Evolutionary conservation across 169 alveolate genomes (phyloP).

Genomic region (Theileria sp.): DNA sequence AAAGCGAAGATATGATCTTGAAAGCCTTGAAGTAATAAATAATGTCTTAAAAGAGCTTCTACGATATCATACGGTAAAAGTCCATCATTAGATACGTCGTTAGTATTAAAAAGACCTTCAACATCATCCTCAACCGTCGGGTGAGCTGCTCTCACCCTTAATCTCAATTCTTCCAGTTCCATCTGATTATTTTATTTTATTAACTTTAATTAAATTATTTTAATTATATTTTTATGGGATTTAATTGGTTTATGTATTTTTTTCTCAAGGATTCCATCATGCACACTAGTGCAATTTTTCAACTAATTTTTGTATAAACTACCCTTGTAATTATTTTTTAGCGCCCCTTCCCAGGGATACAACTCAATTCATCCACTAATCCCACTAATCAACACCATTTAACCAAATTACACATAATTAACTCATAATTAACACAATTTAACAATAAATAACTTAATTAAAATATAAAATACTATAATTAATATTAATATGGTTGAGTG

Average conservation of each 20-base stretch:
- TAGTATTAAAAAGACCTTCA: slow-evolving; percentile 74
- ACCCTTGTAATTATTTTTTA: no score
- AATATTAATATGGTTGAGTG: slow-evolving; percentile 1
- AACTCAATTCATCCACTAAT: no score
- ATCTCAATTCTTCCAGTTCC: slow-evolving; percentile 41
- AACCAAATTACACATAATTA: neutral
- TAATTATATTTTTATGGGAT: neutral
- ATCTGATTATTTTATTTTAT: neutral
- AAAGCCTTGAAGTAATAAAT: slow-evolving; percentile 78
- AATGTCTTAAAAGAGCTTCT: slow-evolving; percentile 80
- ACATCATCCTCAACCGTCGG: slow-evolving; percentile 83
- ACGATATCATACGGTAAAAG: slow-evolving; percentile 73
- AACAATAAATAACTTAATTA: no score
- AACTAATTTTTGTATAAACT: no score
- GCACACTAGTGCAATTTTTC: neutral
- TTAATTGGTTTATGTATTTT: neutral
- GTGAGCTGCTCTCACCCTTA: slow-evolving; percentile 47
- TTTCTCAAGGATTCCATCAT: neutral
- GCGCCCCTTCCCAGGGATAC: no score
- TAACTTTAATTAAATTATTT: neutral
- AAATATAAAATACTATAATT: no score
- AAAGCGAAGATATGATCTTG: slow-evolving; percentile 76
- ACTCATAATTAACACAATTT: no score
- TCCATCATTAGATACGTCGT: slow-evolving; percentile 77
- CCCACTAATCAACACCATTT: neutral